Percentiles rank a stretch among this genome's conserved stretches.
Conservation (phyloP, 2,329 filamentous ascomycete species). For the Atkinsonella texensis region DNA sequence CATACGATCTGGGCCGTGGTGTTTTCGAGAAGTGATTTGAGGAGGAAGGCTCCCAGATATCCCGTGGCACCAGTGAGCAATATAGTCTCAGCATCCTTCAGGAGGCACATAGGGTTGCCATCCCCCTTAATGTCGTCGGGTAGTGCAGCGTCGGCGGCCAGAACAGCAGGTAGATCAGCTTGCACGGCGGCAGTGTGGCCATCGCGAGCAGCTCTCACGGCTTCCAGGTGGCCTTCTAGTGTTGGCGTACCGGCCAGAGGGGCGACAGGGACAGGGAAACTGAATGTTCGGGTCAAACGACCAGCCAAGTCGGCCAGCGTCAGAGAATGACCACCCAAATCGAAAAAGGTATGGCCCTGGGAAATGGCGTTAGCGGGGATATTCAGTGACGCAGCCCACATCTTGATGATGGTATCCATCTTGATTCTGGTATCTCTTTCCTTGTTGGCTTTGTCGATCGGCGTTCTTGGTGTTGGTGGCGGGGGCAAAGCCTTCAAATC, state of each 20-base stretch:
- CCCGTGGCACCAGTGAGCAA: slow-evolving; percentile 66
- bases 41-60: slow-evolving; percentile 63
- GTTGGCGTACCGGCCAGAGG: slow-evolving; percentile 62
- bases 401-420: slow-evolving; percentile 53
- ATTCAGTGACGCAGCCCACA: slow-evolving; percentile 61
- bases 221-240: slow-evolving; percentile 58
- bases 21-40: slow-evolving; percentile 54
- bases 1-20: slow-evolving; percentile 61
- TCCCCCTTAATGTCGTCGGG: slow-evolving; percentile 56
- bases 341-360: slow-evolving; percentile 66
- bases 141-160: slow-evolving; percentile 54
- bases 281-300: slow-evolving; percentile 55
- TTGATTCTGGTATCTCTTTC: slow-evolving; percentile 51
- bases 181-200: slow-evolving; percentile 64
- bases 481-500: slow-evolving; percentile 60
- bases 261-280: slow-evolving; percentile 59
- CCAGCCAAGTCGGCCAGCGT: slow-evolving; percentile 67
- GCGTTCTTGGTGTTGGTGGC: slow-evolving; percentile 42
- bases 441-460: slow-evolving; percentile 26
- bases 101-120: slow-evolving; percentile 39
- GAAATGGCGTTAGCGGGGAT: slow-evolving; percentile 52
- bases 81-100: slow-evolving; percentile 56
- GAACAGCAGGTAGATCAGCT: slow-evolving; percentile 58
- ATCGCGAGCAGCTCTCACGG: slow-evolving; percentile 57
- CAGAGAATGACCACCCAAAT: slow-evolving; percentile 67